Percentiles rank a stretch among this genome's conserved stretches.
Evolutionary conservation across 2,329 filamentous ascomycete species (phyloP).

Genomic region (Alternaria gaisen): DNA sequence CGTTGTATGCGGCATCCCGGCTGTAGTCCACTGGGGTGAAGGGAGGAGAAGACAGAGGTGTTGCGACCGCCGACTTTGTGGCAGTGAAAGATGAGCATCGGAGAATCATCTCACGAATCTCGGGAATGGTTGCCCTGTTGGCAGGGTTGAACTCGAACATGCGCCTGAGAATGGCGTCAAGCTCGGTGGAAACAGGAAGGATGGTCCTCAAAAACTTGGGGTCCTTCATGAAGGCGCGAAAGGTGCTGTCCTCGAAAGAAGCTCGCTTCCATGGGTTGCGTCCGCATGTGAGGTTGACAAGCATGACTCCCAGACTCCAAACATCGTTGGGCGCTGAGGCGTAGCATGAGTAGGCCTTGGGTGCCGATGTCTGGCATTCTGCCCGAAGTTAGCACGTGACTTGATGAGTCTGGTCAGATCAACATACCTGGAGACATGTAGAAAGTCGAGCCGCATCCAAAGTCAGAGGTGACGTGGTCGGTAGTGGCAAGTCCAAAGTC

Average conservation of each 20-base stretch:
- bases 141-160: slow-evolving; percentile 89
- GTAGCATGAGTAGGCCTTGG: slow-evolving; percentile 77
- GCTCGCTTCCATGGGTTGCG: slow-evolving; percentile 99
- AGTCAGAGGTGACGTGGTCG: slow-evolving; percentile 85
- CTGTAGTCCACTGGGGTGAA: slow-evolving; percentile 53
- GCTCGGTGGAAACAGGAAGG: slow-evolving; percentile 85
- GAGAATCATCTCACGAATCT: slow-evolving; percentile 79
- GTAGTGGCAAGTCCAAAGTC: slow-evolving; percentile 96
- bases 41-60: slow-evolving; percentile 55
- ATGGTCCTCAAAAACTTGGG: slow-evolving; percentile 91
- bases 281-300: slow-evolving; percentile 96
- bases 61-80: slow-evolving; percentile 54
- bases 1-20: slow-evolving; percentile 40
- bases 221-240: slow-evolving; percentile 87
- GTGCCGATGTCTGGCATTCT: slow-evolving; percentile 90
- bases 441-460: slow-evolving; percentile 97
- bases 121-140: slow-evolving; percentile 80
- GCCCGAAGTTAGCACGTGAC: slow-evolving; percentile 41
- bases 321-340: slow-evolving; percentile 94
- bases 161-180: slow-evolving; percentile 85
- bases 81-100: slow-evolving; percentile 78
- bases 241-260: slow-evolving; percentile 91
- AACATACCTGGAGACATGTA: slow-evolving; percentile 98
- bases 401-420: slow-evolving; percentile 20
- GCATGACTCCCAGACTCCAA: slow-evolving; percentile 97